Evolutionary conservation across 108 stramenopile genomes (phyloP).

Genomic region (Parmales sp.): DNA sequence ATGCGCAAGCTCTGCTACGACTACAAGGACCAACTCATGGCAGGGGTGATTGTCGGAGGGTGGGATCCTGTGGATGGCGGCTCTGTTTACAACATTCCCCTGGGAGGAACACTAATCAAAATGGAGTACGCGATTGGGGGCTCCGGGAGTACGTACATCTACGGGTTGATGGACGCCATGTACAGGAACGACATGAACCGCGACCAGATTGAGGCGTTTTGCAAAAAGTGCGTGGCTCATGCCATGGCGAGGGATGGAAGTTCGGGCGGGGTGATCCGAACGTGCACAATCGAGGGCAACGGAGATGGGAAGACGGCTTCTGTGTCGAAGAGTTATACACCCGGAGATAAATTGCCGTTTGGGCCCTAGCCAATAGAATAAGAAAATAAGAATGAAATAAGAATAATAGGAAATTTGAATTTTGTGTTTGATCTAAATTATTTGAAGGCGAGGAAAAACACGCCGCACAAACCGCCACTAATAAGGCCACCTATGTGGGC

Average conservation of each 20-base stretch:
- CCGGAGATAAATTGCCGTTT: conserved; percentile 67
- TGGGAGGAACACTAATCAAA: conserved; percentile 84
- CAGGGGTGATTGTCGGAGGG: conserved; percentile 93
- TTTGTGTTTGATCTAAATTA: too few relatives aligned
- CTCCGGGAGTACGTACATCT: conserved; percentile 84
- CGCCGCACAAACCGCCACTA: too few relatives aligned
- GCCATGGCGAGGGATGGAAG: conserved; percentile 97
- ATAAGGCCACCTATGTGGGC: too few relatives aligned
- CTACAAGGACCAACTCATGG: conserved; percentile 89
- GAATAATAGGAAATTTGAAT: too few relatives aligned
- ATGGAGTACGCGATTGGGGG: conserved; percentile 88
- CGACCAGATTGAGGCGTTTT: conserved; percentile 68
- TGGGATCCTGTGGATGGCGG: conserved; percentile 89
- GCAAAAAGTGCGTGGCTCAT: conserved; percentile 77
- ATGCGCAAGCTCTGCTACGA: conserved; percentile 75
- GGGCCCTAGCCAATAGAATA: too few relatives aligned
- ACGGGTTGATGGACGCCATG: conserved; percentile 73
- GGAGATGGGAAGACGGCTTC: too few relatives aligned
- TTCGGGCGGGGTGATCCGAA: conserved; percentile 89
- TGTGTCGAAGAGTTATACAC: conserved; percentile 58
- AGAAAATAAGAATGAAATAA: too few relatives aligned
- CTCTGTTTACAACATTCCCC: conserved; percentile 70
- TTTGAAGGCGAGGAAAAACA: too few relatives aligned
- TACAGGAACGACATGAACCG: conserved; percentile 65
- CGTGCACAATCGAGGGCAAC: conserved; percentile 55